Evolutionary conservation across 2,329 filamentous ascomycete genomes (phyloP).

Genomic region (Nigrospora osmanthi): DNA sequence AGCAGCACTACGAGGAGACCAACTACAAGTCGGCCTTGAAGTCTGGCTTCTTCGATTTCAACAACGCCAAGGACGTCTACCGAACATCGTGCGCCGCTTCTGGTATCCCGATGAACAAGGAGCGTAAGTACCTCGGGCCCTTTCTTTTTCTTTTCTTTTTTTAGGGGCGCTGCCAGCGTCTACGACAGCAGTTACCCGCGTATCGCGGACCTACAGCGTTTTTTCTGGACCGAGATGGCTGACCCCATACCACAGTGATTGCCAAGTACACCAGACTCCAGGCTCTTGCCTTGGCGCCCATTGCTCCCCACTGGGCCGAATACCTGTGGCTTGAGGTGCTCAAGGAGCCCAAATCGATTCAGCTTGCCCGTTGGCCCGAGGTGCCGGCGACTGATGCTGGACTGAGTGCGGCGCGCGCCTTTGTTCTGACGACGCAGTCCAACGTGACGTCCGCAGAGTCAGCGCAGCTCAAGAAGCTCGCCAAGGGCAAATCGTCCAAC

Average conservation of each 20-base stretch:
- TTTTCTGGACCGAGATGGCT: no score
- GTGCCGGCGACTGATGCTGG: conserved; percentile 57
- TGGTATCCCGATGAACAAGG: conserved; percentile 79
- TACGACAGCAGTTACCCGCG: no score
- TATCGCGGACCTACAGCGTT: no score
- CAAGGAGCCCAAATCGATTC: conserved; percentile 66
- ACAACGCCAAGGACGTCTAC: conserved; percentile 82
- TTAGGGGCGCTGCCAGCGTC: no score
- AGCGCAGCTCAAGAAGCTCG: conserved; percentile 76
- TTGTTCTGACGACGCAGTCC: conserved; percentile 64
- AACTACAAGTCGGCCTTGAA: conserved; percentile 85
- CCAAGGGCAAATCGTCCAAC: conserved; percentile 77
- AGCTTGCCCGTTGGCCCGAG: conserved; percentile 68
- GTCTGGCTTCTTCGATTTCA: conserved; percentile 83
- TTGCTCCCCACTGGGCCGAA: conserved; percentile 91
- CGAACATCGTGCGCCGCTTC: conserved; percentile 72
- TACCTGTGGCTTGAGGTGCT: conserved; percentile 92
- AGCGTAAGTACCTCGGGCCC: conserved; percentile 26
- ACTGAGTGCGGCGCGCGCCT: conserved; percentile 73
- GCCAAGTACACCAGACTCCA: conserved; percentile 80
- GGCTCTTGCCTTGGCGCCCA: conserved; percentile 70
- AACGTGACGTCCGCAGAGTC: conserved; percentile 84
- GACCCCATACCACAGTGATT: conserved; percentile 36
- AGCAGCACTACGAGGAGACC: conserved; percentile 69
- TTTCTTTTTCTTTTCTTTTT: no score